Evolutionary conservation across 2,329 filamentous ascomycete genomes (phyloP), one percentile per base, ranked within the genome.

Genomic region (Dactylella cylindrospora): DNA sequence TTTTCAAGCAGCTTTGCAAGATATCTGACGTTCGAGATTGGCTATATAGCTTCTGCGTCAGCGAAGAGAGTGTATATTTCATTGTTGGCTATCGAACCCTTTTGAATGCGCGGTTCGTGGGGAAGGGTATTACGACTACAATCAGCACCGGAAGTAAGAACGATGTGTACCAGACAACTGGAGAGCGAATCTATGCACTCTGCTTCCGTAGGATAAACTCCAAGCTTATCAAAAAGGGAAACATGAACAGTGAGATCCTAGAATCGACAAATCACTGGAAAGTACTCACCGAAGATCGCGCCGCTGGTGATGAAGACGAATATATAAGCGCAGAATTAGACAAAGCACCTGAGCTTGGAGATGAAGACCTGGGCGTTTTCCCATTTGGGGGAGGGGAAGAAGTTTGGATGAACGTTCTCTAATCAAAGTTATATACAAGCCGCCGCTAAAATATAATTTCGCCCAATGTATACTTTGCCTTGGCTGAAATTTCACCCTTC

Each of bases 161-260:
- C 10, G 28, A 49, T n/a, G 19, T 28, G n/a, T 60, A 51, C n/a
- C 31, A 51, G 13, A 60, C 46, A 4, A 39, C 46, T 3, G 54
- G 54, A 10, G 54, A 60, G 15, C 31, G 54, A 3, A 23, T 60
- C 17, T 60, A 51, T 29, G 54, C 54, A 2, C 51, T 51, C n/a
- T 60, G 54, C 22, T 60, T 36, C 7, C 54, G 54, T 5, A 51
- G 39, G 19, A 39, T 60, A 1, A 60, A 44, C 13, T 20, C 52
- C 25, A 51, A 32, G 13, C 33, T 36, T 3, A n/a, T 51, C 1
- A 44, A 20, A 13, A 36, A 23, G 29, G 19, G 28, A 23, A 26
- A 23, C 20, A 32, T 28, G 39, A n/a, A 22, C 25, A 33, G 26
- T 31, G 46, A 33, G 7, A n/a, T 17, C 1, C 15, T 60, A 17